Evolutionary conservation across 169 alveolate genomes (phyloP).

Genomic region (Plasmodium blacklocki): DNA sequence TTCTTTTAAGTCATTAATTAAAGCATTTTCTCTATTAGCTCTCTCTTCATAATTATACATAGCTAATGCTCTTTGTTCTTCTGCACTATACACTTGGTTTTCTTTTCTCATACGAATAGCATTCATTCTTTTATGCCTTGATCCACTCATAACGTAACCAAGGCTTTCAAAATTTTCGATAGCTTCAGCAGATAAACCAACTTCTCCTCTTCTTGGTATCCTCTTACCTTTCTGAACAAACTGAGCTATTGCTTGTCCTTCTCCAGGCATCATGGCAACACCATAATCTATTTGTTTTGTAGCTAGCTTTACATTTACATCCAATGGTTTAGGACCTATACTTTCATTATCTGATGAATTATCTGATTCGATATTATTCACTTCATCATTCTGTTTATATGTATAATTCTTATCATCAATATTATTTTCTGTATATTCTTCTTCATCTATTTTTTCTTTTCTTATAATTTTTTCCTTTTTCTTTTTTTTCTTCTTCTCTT

Average conservation of each 20-base stretch:
- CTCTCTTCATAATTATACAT: constrained; percentile 87
- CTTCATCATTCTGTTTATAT: neutral
- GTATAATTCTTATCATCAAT: constrained; percentile 1
- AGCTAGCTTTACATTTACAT: constrained; percentile 56
- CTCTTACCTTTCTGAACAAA: constrained; percentile 91
- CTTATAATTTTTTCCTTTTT: neutral
- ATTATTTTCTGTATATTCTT: constrained; percentile 4
- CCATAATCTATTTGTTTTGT: constrained; percentile 70
- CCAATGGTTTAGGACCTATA: constrained; percentile 79
- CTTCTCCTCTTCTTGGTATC: constrained; percentile 94
- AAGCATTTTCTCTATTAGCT: constrained; percentile 85
- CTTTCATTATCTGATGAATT: constrained; percentile 56
- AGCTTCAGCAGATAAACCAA: constrained; percentile 93
- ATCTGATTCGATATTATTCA: neutral
- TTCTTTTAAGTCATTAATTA: constrained; percentile 86
- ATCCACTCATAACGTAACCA: constrained; percentile 96
- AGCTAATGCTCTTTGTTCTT: constrained; percentile 88
- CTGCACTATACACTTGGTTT: constrained; percentile 88
- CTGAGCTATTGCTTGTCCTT: constrained; percentile 91
- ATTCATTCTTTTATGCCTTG: constrained; percentile 90
- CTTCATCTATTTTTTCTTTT: constrained; percentile 2
- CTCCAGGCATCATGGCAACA: constrained; percentile 87
- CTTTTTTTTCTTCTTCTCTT: constrained; percentile 9
- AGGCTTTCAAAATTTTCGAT: constrained; percentile 91
- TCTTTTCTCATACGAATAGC: constrained; percentile 93